A percentile compares a stretch with the other conserved stretches of the same genome.
Conservation (phyloP, 2,329 filamentous ascomycete genomes). For the Cordyceps cicadae region DNA sequence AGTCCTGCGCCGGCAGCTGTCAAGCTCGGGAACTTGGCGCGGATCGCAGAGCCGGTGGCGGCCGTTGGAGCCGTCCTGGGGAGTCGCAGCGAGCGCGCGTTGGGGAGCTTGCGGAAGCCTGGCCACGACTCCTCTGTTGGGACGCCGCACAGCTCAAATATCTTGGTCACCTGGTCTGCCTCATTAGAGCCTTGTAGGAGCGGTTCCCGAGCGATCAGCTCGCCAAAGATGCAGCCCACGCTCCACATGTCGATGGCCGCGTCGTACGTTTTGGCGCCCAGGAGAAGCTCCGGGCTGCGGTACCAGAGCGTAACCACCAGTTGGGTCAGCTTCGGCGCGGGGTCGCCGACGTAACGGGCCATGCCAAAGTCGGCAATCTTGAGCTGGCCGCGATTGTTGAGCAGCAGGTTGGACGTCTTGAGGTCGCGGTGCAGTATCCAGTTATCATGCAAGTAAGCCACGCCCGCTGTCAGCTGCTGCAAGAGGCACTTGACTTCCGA, state of each 20-base stretch:
- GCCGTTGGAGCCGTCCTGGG: conserved; percentile 35
- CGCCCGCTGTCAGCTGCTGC: conserved; percentile 69
- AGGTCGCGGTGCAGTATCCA: conserved; percentile 92
- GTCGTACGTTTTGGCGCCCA: conserved; percentile 70
- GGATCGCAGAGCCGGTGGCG: conserved; percentile 47
- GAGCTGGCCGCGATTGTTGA: conserved; percentile 89
- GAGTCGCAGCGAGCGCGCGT: conserved; percentile 71
- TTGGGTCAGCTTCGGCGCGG: conserved; percentile 71
- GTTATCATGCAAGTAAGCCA: conserved; percentile 77
- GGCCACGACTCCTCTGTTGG: conserved; percentile 82
- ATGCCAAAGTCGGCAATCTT: conserved; percentile 98
- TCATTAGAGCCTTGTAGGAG: conserved; percentile 85
- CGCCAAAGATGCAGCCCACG: conserved; percentile 89
- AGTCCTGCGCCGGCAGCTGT: conserved; percentile 66
- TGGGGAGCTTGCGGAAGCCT: conserved; percentile 75
- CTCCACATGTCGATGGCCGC: conserved; percentile 88
- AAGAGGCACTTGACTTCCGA: conserved; percentile 90
- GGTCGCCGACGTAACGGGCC: conserved; percentile 80
- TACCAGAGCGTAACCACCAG: conserved; percentile 98
- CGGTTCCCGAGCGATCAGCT: conserved; percentile 75
- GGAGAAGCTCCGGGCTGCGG: conserved; percentile 78
- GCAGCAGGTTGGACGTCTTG: conserved; percentile 86
- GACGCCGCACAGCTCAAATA: conserved; percentile 83
- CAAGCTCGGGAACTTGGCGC: conserved; percentile 72
- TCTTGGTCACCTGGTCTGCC: conserved; percentile 78